Percentiles rank a stretch among this genome's conserved stretches.
phyloP scores from a whole-genome alignment of 805 yeast genomes.

The Myxozyma melibiosi region DNA sequence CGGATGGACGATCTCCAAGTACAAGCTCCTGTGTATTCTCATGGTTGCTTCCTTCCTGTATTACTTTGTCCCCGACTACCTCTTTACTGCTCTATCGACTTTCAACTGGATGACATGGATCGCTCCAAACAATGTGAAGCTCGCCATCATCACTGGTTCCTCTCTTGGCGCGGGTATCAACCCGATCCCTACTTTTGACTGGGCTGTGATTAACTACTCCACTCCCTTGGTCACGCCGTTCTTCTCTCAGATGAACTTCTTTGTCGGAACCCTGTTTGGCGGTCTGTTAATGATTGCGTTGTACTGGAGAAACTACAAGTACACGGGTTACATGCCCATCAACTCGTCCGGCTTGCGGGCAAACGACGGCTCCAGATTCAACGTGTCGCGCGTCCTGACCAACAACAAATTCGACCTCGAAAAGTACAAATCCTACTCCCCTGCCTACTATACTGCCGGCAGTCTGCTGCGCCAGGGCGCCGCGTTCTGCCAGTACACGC shows the following conservation, averaged over 20 bases:
- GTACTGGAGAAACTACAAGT: conserved; percentile 59
- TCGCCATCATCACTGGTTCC: conserved; percentile 68
- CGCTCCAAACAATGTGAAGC: conserved; percentile 54
- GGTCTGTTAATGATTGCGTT: conserved; percentile 55
- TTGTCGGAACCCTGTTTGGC: conserved; percentile 48
- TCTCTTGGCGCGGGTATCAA: conserved; percentile 63
- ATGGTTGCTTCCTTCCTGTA: conserved; percentile 49
- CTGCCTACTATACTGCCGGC: conserved; percentile 58
- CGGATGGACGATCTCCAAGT: conserved; percentile 63
- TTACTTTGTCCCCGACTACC: conserved; percentile 65
- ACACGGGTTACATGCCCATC: conserved; percentile 59
- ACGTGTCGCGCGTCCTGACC: conserved; percentile 54
- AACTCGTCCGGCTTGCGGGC: conserved; percentile 51
- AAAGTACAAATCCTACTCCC: conserved; percentile 61
- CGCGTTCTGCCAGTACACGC: conserved; percentile 58
- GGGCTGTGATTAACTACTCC: conserved; percentile 46
- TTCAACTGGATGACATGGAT: conserved; percentile 69
- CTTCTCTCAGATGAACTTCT: conserved; percentile 48
- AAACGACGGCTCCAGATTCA: conserved; percentile 53
- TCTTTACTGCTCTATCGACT: conserved; percentile 59
- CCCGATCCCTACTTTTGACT: conserved; percentile 69
- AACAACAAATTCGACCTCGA: conserved; percentile 49
- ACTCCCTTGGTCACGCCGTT: conserved; percentile 40
- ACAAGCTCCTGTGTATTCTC: conserved; percentile 51
- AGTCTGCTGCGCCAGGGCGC: conserved; percentile 63